Conservation (phyloP, 179 eudicot species). For the Vitellaria paradoxa region DNA sequence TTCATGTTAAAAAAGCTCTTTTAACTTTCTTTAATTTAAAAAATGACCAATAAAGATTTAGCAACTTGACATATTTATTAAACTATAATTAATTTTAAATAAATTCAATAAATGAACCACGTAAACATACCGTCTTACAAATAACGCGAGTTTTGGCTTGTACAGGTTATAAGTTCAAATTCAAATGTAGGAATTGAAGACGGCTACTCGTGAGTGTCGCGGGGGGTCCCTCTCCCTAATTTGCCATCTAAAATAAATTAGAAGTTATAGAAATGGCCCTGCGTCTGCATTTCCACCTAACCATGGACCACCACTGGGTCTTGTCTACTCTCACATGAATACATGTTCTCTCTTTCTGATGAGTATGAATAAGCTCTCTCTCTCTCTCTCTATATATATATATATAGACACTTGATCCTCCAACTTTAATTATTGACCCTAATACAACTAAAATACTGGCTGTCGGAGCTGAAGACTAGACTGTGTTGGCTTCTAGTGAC, state of each 20-base stretch:
- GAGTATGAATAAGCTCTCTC: neutral
- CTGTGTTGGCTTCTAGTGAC: too few relatives aligned
- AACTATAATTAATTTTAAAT: too few relatives aligned
- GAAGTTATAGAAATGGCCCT: neutral
- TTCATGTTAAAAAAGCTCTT: too few relatives aligned
- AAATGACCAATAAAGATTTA: too few relatives aligned
- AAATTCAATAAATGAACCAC: too few relatives aligned
- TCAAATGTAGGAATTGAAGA: neutral
- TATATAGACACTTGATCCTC: neutral
- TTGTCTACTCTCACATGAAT: neutral
- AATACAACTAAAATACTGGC: neutral
- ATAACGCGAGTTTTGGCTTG: slow-evolving; percentile 4
- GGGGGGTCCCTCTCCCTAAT: neutral
- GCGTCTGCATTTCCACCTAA: neutral
- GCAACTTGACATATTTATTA: too few relatives aligned
- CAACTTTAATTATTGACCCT: slow-evolving; percentile 5
- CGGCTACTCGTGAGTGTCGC: slow-evolving; percentile 6
- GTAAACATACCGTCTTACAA: neutral
- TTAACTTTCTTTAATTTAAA: too few relatives aligned
- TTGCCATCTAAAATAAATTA: neutral
- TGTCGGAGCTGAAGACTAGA: neutral
- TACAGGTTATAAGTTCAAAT: slow-evolving; percentile 13
- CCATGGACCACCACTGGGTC: neutral
- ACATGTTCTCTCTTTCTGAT: neutral
- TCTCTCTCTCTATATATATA: neutral